phyloP scores from a whole-genome alignment of 169 alveolate genomes.

The Cryptosporidium canis region DNA sequence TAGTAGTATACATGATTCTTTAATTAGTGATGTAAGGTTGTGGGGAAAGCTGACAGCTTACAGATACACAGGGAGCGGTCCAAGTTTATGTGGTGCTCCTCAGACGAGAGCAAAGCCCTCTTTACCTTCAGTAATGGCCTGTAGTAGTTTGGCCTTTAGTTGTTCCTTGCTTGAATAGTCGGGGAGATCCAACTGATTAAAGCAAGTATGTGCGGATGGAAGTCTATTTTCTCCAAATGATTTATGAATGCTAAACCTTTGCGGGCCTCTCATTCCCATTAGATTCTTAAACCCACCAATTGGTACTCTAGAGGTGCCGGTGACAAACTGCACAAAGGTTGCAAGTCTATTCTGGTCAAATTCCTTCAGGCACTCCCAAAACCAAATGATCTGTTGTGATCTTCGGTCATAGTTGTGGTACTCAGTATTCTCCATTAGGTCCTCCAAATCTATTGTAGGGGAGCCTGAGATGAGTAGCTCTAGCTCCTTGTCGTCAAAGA shows the following conservation, averaged over 20 bases:
- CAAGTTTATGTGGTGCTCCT: too few species aligned
- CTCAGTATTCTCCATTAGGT: constrained; percentile 94
- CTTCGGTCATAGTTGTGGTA: constrained; percentile 91
- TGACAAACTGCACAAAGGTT: constrained; percentile 93
- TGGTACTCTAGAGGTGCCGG: constrained; percentile 98
- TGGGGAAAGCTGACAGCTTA: too few species aligned
- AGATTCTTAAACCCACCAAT: constrained; percentile 97
- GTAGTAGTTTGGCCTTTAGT: constrained; percentile 87
- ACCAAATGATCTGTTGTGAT: constrained; percentile 90
- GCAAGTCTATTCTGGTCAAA: constrained; percentile 93
- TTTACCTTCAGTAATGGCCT: constrained; percentile 95
- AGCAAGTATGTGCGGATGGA: constrained; percentile 98
- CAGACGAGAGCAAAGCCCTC: constrained; percentile 96
- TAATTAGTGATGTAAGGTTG: too few species aligned
- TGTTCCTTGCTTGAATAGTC: constrained; percentile 94
- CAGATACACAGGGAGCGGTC: too few species aligned
- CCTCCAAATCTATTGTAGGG: constrained; percentile 97
- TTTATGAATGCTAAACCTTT: constrained; percentile 94
- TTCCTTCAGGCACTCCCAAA: constrained; percentile 93
- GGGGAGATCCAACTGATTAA: constrained; percentile 98
- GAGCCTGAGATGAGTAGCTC: constrained; percentile 96
- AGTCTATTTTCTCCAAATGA: constrained; percentile 91
- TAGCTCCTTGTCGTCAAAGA: constrained; percentile 95
- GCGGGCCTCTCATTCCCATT: constrained; percentile 99
- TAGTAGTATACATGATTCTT: too few species aligned